Conservation (phyloP, 331 rosid genomes). For the Stylosanthes scabra region DNA sequence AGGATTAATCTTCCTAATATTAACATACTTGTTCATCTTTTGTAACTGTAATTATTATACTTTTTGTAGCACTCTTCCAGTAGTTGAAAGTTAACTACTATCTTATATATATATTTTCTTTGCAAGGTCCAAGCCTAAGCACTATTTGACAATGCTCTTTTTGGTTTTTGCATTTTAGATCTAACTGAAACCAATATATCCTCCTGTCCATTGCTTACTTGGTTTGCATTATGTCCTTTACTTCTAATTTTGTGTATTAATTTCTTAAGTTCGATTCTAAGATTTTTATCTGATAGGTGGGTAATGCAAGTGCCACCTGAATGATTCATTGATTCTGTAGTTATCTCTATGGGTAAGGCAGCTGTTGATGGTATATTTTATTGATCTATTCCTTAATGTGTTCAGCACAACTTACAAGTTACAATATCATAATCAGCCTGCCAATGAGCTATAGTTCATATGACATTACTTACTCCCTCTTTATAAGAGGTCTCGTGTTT, state of each 20-base stretch:
- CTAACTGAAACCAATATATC: not conserved
- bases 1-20: conserved; percentile 21
- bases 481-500: too few relatives aligned
- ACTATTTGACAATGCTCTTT: conserved; percentile 1
- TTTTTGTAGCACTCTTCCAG: not conserved
- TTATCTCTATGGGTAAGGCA: too few relatives aligned
- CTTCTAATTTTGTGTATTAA: not conserved
- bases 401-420: too few relatives aligned
- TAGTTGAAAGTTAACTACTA: not conserved
- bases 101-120: not conserved
- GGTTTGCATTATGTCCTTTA: not conserved
- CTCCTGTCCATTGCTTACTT: not conserved
- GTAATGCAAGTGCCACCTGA: too few relatives aligned
- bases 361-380: too few relatives aligned
- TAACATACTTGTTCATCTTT: not conserved
- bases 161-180: not conserved
- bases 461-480: too few relatives aligned
- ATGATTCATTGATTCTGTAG: too few relatives aligned
- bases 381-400: too few relatives aligned
- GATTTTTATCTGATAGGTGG: too few relatives aligned
- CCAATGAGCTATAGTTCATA: too few relatives aligned
- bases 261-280: not conserved
- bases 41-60: not conserved
- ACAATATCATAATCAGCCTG: too few relatives aligned
- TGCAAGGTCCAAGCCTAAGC: conserved; percentile 5